phyloP scores from a whole-genome alignment of 1,139 yeast genomes.

The Kurtzmaniella quercitrusa region DNA sequence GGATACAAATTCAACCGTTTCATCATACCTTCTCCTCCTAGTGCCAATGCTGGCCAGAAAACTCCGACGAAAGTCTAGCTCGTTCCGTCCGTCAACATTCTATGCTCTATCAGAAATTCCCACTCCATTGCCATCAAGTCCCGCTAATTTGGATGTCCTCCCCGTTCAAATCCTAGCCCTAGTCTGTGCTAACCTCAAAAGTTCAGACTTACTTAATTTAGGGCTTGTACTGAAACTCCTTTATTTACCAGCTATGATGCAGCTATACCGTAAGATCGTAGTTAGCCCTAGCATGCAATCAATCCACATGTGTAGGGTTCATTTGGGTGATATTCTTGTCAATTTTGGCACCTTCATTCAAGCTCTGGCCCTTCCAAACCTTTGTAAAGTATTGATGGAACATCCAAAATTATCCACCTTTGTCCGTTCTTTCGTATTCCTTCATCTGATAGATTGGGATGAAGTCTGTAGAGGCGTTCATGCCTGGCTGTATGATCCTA shows the following conservation, averaged over 20 bases:
- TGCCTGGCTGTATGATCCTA: slow-evolving; percentile 4
- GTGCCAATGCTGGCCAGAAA: not conserved
- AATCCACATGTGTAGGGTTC: slow-evolving; percentile 8
- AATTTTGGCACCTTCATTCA: slow-evolving; percentile 17
- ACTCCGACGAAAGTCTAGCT: slow-evolving; percentile 1
- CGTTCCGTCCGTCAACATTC: slow-evolving; percentile 1
- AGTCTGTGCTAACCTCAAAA: slow-evolving; percentile 9
- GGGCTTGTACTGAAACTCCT: slow-evolving; percentile 13
- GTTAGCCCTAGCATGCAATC: slow-evolving; percentile 12
- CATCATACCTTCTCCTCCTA: not conserved
- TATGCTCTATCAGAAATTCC: not conserved
- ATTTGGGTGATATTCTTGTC: slow-evolving; percentile 9
- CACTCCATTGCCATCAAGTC: not conserved
- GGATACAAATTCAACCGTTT: not conserved
- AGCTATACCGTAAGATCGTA: slow-evolving; percentile 15
- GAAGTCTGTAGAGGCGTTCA: slow-evolving; percentile 4
- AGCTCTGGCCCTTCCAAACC: slow-evolving; percentile 7
- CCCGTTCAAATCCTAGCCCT: slow-evolving; percentile 4
- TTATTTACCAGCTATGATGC: slow-evolving; percentile 16
- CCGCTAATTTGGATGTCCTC: not conserved
- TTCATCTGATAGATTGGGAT: slow-evolving; percentile 8
- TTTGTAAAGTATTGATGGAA: slow-evolving; percentile 11
- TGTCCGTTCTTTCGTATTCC: slow-evolving; percentile 12
- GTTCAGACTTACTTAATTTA: slow-evolving; percentile 15
- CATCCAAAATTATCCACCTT: slow-evolving; percentile 11